A percentile compares a stretch with the other conserved stretches of the same genome.
phyloP scores from a whole-genome alignment of 768 basidiomycete species.

The Bullera alba region DNA sequence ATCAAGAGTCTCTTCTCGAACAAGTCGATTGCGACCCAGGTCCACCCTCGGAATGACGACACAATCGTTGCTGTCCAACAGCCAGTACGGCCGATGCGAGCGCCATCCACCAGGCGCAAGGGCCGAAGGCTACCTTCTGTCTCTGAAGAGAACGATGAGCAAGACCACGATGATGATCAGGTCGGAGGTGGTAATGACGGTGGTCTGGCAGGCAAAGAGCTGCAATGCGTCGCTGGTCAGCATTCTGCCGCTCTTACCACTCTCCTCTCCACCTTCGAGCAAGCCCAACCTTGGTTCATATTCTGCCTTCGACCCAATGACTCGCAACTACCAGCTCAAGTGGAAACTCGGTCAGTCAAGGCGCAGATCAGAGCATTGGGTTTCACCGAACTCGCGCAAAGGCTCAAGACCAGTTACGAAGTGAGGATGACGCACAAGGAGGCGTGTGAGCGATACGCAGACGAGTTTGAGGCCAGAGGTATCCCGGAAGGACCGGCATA shows the following conservation, averaged over 20 bases:
- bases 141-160: conserved; percentile 33
- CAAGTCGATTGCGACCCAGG: conserved; percentile 84
- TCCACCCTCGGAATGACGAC: conserved; percentile 85
- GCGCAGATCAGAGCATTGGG: conserved; percentile 81
- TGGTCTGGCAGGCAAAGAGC: conserved; percentile 31
- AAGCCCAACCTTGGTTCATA: conserved; percentile 83
- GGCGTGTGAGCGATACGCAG: conserved; percentile 73
- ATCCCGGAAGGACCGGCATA: conserved; percentile 57
- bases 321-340: conserved; percentile 84
- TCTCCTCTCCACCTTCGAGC: conserved; percentile 77
- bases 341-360: conserved; percentile 85
- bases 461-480: conserved; percentile 57
- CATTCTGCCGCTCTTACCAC: conserved; percentile 78
- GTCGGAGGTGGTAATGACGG: conserved; percentile 35
- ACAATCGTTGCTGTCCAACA: conserved; percentile 94
- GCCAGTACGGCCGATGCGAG: conserved; percentile 85
- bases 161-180: conserved; percentile 22
- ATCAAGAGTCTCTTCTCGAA: conserved; percentile 80
- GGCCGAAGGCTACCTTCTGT: conserved; percentile 28
- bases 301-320: conserved; percentile 95
- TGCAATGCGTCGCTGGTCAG: conserved; percentile 78
- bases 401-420: conserved; percentile 64
- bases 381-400: conserved; percentile 65
- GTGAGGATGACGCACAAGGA: conserved; percentile 78
- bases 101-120: conserved; percentile 72